phyloP scores from a whole-genome alignment of 164 flowering plant species.

The Chloranthus sessilifolius region DNA sequence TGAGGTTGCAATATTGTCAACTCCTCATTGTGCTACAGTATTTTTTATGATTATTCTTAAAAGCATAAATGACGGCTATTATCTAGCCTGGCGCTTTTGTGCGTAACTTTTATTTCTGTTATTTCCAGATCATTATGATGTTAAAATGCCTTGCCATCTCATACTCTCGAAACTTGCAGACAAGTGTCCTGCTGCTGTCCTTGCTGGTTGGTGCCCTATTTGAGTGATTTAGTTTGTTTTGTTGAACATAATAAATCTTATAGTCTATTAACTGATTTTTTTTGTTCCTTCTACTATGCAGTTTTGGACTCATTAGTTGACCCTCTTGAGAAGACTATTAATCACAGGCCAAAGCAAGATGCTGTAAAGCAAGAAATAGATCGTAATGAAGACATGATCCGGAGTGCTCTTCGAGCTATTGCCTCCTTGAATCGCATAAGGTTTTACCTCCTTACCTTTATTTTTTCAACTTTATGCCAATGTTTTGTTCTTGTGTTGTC shows the following conservation, averaged over 20 bases:
- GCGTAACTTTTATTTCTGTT: too few species aligned
- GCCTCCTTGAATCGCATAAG: slow-evolving; percentile 90
- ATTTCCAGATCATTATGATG: slow-evolving; percentile 92
- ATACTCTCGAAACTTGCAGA: slow-evolving; percentile 97
- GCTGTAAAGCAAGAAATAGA: slow-evolving; percentile 99
- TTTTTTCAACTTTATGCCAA: background rate
- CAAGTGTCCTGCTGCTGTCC: slow-evolving; percentile 92
- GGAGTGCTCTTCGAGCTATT: slow-evolving; percentile 95
- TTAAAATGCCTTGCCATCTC: slow-evolving; percentile 99
- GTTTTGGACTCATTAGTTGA: slow-evolving; percentile 97
- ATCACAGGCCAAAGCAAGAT: slow-evolving; percentile 90
- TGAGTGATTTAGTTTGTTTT: background rate
- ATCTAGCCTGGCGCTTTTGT: too few species aligned
- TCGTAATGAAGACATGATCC: slow-evolving; percentile 98
- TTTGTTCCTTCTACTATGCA: slow-evolving; percentile 19
- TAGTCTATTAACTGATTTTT: background rate
- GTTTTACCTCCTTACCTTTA: slow-evolving; percentile 22
- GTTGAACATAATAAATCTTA: background rate
- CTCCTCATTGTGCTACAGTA: too few species aligned
- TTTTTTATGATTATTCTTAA: too few species aligned
- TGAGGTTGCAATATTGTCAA: too few species aligned
- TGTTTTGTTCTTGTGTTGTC: background rate
- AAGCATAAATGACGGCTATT: too few species aligned
- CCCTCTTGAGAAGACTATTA: slow-evolving; percentile 90
- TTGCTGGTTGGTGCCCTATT: slow-evolving; percentile 89